Conservation (phyloP, 2,329 filamentous ascomycete genomes). For the Sodiomyces alkalinus region DNA sequence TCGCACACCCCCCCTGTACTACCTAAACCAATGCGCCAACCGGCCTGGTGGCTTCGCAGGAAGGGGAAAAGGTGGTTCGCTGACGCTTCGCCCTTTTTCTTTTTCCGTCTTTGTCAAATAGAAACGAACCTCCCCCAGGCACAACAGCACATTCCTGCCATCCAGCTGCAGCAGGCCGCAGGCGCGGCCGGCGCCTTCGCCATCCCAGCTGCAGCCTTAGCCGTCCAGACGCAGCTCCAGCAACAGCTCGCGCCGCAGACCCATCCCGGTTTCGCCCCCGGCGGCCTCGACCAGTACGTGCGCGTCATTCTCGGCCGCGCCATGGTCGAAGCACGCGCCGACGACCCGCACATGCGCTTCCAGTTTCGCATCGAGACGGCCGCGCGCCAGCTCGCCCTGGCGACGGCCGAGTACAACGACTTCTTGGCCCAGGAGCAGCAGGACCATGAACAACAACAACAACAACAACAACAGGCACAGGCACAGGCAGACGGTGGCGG, state of each 20-base stretch:
- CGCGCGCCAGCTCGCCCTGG: slow-evolving; percentile 37
- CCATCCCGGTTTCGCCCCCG: slow-evolving; percentile 6
- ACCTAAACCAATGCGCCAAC: neutral
- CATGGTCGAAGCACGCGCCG: slow-evolving; percentile 26
- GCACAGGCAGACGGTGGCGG: too few relatives aligned
- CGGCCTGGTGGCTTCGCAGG: neutral
- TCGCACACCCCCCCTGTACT: neutral
- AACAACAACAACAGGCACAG: slow-evolving; percentile 8
- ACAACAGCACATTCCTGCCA: slow-evolving; percentile 15
- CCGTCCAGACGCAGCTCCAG: slow-evolving; percentile 2
- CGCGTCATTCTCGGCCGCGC: slow-evolving; percentile 28
- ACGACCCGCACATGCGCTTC: slow-evolving; percentile 27
- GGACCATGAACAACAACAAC: slow-evolving; percentile 11
- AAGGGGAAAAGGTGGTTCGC: slow-evolving; percentile 1
- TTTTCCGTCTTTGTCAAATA: too few relatives aligned
- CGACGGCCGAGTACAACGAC: slow-evolving; percentile 36
- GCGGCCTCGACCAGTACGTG: slow-evolving; percentile 12
- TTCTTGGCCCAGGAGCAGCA: slow-evolving; percentile 15
- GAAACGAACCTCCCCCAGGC: slow-evolving; percentile 29
- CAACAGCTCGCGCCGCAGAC: slow-evolving; percentile 2
- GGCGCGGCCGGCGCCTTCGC: slow-evolving; percentile 14
- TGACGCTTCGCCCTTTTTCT: slow-evolving; percentile 1
- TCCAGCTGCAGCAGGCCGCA: slow-evolving; percentile 13
- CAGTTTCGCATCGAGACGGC: slow-evolving; percentile 37
- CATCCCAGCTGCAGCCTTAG: slow-evolving; percentile 2